Percentiles rank a stretch among this genome's conserved stretches.
Evolutionary conservation across 1,284 basidiomycete species (phyloP).

Genomic region (Leccinum angustisporum): DNA sequence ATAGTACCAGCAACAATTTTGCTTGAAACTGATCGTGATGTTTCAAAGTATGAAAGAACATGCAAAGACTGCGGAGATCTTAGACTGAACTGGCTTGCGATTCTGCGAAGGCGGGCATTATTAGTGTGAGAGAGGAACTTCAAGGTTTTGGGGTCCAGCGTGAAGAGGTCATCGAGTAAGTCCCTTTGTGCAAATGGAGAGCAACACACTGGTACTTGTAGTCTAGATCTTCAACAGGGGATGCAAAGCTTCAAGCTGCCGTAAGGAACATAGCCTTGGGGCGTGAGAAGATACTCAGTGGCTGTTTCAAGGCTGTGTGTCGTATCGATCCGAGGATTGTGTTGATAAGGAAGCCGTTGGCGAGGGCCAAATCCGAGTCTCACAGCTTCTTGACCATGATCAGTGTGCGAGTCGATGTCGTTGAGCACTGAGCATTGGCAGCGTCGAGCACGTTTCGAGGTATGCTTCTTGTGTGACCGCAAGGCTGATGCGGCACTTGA

Average conservation of each 20-base stretch:
- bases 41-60: slow-evolving; percentile 10
- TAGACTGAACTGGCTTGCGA: not conserved
- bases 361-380: not conserved
- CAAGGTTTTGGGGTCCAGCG: not conserved
- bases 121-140: not conserved
- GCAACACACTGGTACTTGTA: not conserved
- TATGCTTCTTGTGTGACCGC: slow-evolving; percentile 7
- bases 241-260: not conserved
- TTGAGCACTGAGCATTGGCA: slow-evolving; percentile 6
- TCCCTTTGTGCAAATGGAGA: not conserved
- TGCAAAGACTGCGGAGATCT: slow-evolving; percentile 2
- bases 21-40: slow-evolving; percentile 2
- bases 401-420: slow-evolving; percentile 14
- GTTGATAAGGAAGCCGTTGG: slow-evolving; percentile 22
- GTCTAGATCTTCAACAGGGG: too few species aligned
- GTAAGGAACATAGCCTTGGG: not conserved
- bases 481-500: slow-evolving; percentile 1
- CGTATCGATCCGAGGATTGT: slow-evolving; percentile 31
- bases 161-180: not conserved
- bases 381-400: slow-evolving; percentile 20
- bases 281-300: slow-evolving; percentile 10
- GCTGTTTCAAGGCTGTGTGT: slow-evolving; percentile 1
- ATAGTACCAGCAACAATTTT: slow-evolving; percentile 11
- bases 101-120: not conserved
- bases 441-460: slow-evolving; percentile 12